Percentiles rank a stretch among this genome's conserved stretches.
Conservation (phyloP, 176 grass and related monocot species). For the Triticum turgidum region DNA sequence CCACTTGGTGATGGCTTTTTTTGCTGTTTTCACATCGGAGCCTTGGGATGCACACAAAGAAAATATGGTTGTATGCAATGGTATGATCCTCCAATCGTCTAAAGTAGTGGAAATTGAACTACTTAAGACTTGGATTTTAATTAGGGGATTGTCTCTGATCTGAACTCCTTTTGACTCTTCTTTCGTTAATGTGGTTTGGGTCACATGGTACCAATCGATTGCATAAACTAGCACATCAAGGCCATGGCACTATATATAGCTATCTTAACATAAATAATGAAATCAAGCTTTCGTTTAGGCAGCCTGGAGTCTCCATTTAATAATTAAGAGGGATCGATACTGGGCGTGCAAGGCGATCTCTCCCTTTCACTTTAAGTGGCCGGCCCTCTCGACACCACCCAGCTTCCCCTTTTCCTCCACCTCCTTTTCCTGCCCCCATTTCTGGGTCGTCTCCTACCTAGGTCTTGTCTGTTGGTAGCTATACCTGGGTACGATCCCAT, state of each 20-base stretch:
- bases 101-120: neutral
- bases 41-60: neutral
- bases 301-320: slow-evolving; percentile 40
- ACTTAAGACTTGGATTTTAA: neutral
- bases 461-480: slow-evolving; percentile 39
- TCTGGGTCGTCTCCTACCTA: slow-evolving; percentile 22
- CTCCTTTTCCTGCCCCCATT: slow-evolving; percentile 20
- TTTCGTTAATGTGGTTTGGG: slow-evolving; percentile 10
- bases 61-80: neutral
- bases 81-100: neutral
- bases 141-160: neutral
- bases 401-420: slow-evolving; percentile 21
- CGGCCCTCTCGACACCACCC: slow-evolving; percentile 33
- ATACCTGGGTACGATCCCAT: slow-evolving; percentile 7
- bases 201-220: slow-evolving; percentile 29
- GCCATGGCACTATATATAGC: slow-evolving; percentile 1
- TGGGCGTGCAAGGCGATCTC: slow-evolving; percentile 43
- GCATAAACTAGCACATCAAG: neutral
- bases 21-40: neutral
- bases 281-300: neutral
- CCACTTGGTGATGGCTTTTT: too few species aligned
- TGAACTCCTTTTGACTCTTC: neutral
- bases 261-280: slow-evolving; percentile 3
- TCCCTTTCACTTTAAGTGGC: slow-evolving; percentile 76
- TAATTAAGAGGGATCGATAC: slow-evolving; percentile 20